phyloP scores from a whole-genome alignment of 1,284 basidiomycete species.

The Heterobasidion irregulare region DNA sequence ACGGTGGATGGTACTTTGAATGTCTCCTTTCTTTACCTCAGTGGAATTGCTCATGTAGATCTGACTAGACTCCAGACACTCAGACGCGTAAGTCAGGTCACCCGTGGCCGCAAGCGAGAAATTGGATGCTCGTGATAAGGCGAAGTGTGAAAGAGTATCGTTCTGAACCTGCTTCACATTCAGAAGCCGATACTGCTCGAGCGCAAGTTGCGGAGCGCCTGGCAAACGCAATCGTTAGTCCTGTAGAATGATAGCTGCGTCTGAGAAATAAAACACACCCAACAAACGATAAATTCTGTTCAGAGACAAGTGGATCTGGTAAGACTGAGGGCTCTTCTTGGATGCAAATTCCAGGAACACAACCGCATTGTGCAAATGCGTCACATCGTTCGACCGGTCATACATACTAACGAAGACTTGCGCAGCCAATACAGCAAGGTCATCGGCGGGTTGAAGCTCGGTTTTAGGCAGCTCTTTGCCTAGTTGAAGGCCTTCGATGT shows the following conservation, averaged over 20 bases:
- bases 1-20: slow-evolving; percentile 2
- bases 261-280: slow-evolving; percentile 29
- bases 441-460: slow-evolving; percentile 84
- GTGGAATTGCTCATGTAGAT: slow-evolving; percentile 72
- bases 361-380: slow-evolving; percentile 54
- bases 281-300: slow-evolving; percentile 74
- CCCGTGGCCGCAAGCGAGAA: slow-evolving; percentile 69
- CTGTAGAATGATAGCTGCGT: background rate
- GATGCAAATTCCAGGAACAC: slow-evolving; percentile 66
- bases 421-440: slow-evolving; percentile 68
- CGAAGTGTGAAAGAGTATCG: slow-evolving; percentile 77
- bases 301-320: slow-evolving; percentile 65
- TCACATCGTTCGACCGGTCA: slow-evolving; percentile 42
- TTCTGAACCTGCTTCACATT: slow-evolving; percentile 77
- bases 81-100: slow-evolving; percentile 61
- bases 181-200: slow-evolving; percentile 72
- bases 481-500: slow-evolving; percentile 56
- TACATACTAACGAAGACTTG: slow-evolving; percentile 64
- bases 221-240: background rate
- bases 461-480: slow-evolving; percentile 61
- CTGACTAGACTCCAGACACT: slow-evolving; percentile 70
- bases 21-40: slow-evolving; percentile 38
- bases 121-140: slow-evolving; percentile 70
- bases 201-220: slow-evolving; percentile 62
- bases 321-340: slow-evolving; percentile 69